phyloP scores from a whole-genome alignment of 169 alveolate genomes.

The Theileria parva region DNA sequence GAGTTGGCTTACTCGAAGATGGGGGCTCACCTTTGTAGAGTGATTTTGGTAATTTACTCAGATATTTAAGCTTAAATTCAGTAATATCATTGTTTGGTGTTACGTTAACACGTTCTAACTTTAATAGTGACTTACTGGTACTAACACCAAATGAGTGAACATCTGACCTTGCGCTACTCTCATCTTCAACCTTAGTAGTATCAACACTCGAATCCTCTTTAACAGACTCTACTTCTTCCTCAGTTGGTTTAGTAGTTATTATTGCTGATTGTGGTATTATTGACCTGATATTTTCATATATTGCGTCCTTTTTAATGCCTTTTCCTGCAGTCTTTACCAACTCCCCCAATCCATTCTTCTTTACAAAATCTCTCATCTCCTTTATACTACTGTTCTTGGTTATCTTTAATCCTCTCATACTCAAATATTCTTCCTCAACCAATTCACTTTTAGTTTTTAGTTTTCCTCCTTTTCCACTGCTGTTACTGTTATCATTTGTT shows the following conservation, averaged over 20 bases:
- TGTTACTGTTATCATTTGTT: constrained; percentile 1
- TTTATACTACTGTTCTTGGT: constrained; percentile 65
- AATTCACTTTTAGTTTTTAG: constrained; percentile 39
- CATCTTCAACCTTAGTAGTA: not conserved
- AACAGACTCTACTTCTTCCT: not conserved
- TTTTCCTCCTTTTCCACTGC: constrained; percentile 26
- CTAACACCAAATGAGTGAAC: not conserved
- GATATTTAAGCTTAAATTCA: constrained; percentile 9
- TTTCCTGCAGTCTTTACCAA: constrained; percentile 77
- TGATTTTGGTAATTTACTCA: not conserved
- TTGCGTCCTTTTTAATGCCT: constrained; percentile 64
- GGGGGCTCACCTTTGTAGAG: not conserved
- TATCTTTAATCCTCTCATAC: constrained; percentile 64
- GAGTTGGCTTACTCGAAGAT: not conserved
- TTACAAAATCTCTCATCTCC: constrained; percentile 74
- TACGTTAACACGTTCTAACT: not conserved
- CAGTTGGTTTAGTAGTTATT: not conserved
- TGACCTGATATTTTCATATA: constrained; percentile 64
- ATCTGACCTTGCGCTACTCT: not conserved
- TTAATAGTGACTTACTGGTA: not conserved
- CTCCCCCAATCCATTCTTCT: constrained; percentile 69
- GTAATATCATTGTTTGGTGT: not conserved
- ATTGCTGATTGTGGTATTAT: constrained; percentile 65
- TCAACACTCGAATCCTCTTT: not conserved
- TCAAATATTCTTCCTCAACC: constrained; percentile 29